phyloP scores from a whole-genome alignment of 2,329 filamentous ascomycete species.

The Apiospora arundinis region DNA sequence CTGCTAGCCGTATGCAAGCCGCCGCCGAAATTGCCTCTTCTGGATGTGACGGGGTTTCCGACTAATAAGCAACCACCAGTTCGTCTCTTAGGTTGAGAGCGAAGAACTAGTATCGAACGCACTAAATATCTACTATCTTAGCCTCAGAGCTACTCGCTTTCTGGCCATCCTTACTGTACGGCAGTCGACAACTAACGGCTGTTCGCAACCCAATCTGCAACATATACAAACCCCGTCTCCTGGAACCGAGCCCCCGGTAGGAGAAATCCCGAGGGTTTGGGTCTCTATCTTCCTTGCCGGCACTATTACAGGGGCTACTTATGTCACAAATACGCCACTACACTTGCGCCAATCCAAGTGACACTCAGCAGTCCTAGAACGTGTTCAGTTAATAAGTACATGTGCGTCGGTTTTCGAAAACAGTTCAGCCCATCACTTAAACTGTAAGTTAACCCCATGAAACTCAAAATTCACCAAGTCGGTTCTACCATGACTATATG shows the following conservation, averaged over 20 bases:
- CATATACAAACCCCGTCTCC: constrained; percentile 9
- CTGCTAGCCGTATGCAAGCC: background rate
- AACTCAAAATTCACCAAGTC: background rate
- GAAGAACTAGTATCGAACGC: background rate
- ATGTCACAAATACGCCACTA: background rate
- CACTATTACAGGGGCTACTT: constrained; percentile 11
- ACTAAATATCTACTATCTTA: background rate
- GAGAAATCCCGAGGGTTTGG: constrained; percentile 2
- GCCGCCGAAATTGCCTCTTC: background rate
- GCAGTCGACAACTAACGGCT: background rate
- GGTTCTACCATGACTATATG: background rate
- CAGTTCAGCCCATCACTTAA: background rate
- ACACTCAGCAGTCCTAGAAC: background rate
- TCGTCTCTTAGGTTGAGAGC: background rate
- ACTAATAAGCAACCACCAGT: background rate
- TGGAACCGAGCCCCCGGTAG: background rate
- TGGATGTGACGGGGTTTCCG: background rate
- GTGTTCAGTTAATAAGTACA: background rate
- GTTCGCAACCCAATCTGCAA: constrained; percentile 1
- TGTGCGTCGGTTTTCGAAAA: background rate
- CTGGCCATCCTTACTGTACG: background rate
- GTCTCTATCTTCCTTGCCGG: background rate
- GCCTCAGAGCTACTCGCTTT: background rate
- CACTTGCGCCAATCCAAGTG: background rate
- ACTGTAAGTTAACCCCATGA: background rate